Evolutionary conservation across 2,329 filamentous ascomycete species (phyloP), one percentile per base, ranked within the genome.

Genomic region (Chaetoscypha palmicola): DNA sequence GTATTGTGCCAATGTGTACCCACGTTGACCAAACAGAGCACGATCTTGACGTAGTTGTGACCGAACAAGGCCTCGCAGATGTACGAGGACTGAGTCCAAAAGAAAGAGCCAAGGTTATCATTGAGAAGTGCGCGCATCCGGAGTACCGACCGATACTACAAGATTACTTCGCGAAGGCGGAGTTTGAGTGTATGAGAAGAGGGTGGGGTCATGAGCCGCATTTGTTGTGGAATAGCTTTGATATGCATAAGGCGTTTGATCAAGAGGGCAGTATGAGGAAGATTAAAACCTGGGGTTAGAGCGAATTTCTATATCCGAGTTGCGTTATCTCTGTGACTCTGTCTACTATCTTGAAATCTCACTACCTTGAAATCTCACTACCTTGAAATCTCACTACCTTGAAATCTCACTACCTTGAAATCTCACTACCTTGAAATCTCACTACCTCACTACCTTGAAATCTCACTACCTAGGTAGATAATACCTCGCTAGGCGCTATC

Each of bases 11-110:
- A 47, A 91, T 94, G 84, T 88, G 83, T 68, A 94, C 87, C 3
- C 89, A 94, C 67, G 73, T 94, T 54, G 88, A 94, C 66, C 88
- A 94, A 74, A 94, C 89, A 0, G 89, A 94, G 69, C 88, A 94
- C 66, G 89, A 94, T 62, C 74, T 94, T 30, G 88, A 94, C 57
- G 81, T 94, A n/a, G 68, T 94, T 35, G 88, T 94, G n/a, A 79
- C 76, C 17, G 72, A 77, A 65, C 67, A 75, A 63, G 88, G 89
- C 46, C 76, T 94, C 19, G 89, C 88, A 21, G 88, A 94, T 59
- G 88, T 94, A 1, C 78, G 87, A 32, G 88, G 88, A 40, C 70
- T 94, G 53, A 81, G 77, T 52, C 88, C 89, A 1, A 76, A 81
- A 42, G 86, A 94, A 72, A 73, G 88, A 35, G 87, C 88, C 9